phyloP scores from a whole-genome alignment of 768 basidiomycete species.

The Kwoniella dendrophila region DNA sequence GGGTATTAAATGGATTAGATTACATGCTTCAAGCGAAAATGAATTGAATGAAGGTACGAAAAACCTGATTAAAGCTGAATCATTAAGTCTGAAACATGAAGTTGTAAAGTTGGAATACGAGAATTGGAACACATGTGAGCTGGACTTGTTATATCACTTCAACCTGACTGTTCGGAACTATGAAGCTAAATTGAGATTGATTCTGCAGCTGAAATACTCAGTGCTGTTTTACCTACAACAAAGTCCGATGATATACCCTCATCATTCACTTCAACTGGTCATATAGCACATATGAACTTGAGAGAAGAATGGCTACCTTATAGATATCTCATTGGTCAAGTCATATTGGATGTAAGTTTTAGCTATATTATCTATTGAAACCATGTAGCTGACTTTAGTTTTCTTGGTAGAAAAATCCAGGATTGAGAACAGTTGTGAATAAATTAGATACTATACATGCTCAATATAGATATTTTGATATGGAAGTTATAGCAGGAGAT shows the following conservation, averaged over 20 bases:
- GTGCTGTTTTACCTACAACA: constrained; percentile 76
- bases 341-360: constrained; percentile 79
- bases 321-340: constrained; percentile 84
- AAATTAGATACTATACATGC: constrained; percentile 84
- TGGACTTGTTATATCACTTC: neutral
- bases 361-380: neutral
- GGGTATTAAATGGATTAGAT: constrained; percentile 13
- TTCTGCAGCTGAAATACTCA: constrained; percentile 66
- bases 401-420: constrained; percentile 74
- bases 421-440: constrained; percentile 86
- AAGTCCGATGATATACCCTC: constrained; percentile 77
- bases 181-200: neutral
- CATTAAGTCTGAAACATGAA: constrained; percentile 65
- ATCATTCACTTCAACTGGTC: constrained; percentile 84
- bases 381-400: neutral
- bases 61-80: constrained; percentile 64
- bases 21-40: constrained; percentile 63
- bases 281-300: constrained; percentile 92
- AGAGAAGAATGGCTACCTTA: constrained; percentile 88
- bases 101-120: constrained; percentile 73
- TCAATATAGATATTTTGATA: constrained; percentile 88
- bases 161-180: neutral
- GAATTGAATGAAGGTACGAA: constrained; percentile 65
- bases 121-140: constrained; percentile 82
- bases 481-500: constrained; percentile 95